Conservation (phyloP, 2,329 filamentous ascomycete genomes). For the Myriosclerotinia duriaeana region DNA sequence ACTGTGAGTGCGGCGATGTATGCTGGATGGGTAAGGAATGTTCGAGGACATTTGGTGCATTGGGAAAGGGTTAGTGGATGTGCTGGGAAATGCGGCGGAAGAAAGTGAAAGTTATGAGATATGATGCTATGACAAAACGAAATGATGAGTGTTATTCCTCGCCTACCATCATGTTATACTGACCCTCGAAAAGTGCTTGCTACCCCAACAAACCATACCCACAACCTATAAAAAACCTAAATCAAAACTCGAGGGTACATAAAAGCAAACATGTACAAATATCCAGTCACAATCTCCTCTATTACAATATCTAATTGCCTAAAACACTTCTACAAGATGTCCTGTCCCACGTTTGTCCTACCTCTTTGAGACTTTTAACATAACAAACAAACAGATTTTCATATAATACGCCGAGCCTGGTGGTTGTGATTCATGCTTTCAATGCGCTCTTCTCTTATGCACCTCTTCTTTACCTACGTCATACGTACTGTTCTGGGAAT, state of each 20-base stretch:
- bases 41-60: conserved; percentile 46
- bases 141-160: neutral
- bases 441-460: neutral
- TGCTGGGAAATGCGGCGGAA: conserved; percentile 26
- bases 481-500: neutral
- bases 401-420: neutral
- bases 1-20: conserved; percentile 41
- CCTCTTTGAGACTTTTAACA: neutral
- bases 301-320: neutral
- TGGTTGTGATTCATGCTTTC: conserved; percentile 1
- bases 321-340: neutral
- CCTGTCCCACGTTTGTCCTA: conserved; percentile 1
- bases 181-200: neutral
- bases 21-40: conserved; percentile 43
- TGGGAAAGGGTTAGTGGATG: conserved; percentile 40
- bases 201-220: neutral
- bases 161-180: neutral
- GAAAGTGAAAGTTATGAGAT: neutral
- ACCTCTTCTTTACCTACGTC: neutral
- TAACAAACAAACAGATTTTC: conserved; percentile 6
- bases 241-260: neutral
- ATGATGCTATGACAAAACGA: neutral
- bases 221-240: neutral
- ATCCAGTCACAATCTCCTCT: neutral
- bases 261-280: neutral